Conservation (phyloP, 2,329 filamentous ascomycete species). For the Curvularia lunata region DNA sequence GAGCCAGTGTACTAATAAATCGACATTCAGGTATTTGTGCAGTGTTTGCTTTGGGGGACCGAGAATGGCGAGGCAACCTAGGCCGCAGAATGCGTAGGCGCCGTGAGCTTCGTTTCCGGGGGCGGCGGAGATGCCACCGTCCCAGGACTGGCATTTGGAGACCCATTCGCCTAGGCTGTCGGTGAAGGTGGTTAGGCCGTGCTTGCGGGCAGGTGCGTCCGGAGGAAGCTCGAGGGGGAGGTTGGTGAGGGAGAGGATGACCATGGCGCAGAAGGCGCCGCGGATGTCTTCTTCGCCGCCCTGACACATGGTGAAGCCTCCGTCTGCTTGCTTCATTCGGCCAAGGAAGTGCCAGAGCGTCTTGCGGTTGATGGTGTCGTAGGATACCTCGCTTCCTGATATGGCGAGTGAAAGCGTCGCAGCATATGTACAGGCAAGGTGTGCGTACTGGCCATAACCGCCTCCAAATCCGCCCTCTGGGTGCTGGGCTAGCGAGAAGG, state of each 20-base stretch:
- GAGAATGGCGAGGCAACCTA: slow-evolving; percentile 86
- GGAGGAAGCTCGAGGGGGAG: slow-evolving; percentile 79
- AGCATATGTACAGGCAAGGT: slow-evolving; percentile 89
- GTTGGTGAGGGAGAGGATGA: slow-evolving; percentile 81
- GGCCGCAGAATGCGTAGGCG: slow-evolving; percentile 92
- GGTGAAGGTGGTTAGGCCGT: slow-evolving; percentile 70
- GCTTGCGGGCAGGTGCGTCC: slow-evolving; percentile 70
- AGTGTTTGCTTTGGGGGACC: slow-evolving; percentile 78
- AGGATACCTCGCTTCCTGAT: slow-evolving; percentile 76
- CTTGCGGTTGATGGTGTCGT: slow-evolving; percentile 78
- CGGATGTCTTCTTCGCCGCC: slow-evolving; percentile 93
- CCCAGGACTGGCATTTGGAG: slow-evolving; percentile 87
- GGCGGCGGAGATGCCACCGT: slow-evolving; percentile 87
- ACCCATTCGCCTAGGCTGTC: slow-evolving; percentile 81
- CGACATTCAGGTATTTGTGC: slow-evolving; percentile 76
- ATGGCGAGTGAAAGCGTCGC: slow-evolving; percentile 78
- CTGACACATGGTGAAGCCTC: slow-evolving; percentile 85
- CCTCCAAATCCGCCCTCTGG: slow-evolving; percentile 85
- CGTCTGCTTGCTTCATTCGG: slow-evolving; percentile 81
- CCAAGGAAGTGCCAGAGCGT: slow-evolving; percentile 92
- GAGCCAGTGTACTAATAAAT: slow-evolving; percentile 82
- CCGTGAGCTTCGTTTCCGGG: slow-evolving; percentile 93
- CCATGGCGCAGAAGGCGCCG: slow-evolving; percentile 89
- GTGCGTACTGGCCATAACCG: slow-evolving; percentile 87
- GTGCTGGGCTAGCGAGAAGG: slow-evolving; percentile 83